A percentile compares a stretch with the other conserved stretches of the same genome.
These are phyloP conservation scores for Priceomyces haplophilus DNA, from an alignment of 805 yeast genomes.

Conservation along the genomic window DNA sequence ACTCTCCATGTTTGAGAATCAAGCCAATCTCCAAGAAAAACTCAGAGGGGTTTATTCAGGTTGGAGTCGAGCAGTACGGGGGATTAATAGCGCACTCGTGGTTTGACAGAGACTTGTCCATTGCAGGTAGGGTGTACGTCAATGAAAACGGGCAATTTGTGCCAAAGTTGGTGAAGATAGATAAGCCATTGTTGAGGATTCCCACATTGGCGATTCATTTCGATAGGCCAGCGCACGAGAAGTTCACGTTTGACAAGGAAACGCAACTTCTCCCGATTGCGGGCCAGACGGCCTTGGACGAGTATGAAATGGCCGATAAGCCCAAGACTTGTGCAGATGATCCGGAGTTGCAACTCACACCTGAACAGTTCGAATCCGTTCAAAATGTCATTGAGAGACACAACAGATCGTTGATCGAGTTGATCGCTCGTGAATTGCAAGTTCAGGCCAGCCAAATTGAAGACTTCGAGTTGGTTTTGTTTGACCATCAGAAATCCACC, in stretches of 20 bases:
- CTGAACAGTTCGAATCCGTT: conserved; percentile 61
- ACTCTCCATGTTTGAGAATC: conserved; percentile 83
- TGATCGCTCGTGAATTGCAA: conserved; percentile 63
- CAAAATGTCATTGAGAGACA: conserved; percentile 71
- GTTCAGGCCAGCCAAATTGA: conserved; percentile 60
- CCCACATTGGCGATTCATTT: conserved; percentile 95
- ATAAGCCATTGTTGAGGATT: conserved; percentile 81
- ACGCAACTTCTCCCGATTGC: conserved; percentile 83
- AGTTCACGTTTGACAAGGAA: conserved; percentile 88
- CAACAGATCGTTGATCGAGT: conserved; percentile 62
- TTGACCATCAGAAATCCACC: conserved; percentile 78
- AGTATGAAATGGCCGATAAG: conserved; percentile 15
- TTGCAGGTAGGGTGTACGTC: conserved; percentile 89
- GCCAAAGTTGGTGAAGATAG: conserved; percentile 72
- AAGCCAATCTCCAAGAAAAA: conserved; percentile 78
- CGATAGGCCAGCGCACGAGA: conserved; percentile 56
- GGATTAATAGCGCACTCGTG: conserved; percentile 97
- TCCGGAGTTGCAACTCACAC: conserved; percentile 45
- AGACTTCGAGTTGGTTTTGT: conserved; percentile 85
- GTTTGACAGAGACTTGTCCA: conserved; percentile 90
- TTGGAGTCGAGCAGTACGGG: conserved; percentile 93
- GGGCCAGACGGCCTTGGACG: conserved; percentile 45
- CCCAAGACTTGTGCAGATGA: conserved; percentile 46
- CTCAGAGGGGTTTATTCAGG: conserved; percentile 75
- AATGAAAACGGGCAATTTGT: conserved; percentile 47